Base-by-base conservation (phyloP, 2,329 filamentous ascomycete species). In the Nakataea oryzae region DNA sequence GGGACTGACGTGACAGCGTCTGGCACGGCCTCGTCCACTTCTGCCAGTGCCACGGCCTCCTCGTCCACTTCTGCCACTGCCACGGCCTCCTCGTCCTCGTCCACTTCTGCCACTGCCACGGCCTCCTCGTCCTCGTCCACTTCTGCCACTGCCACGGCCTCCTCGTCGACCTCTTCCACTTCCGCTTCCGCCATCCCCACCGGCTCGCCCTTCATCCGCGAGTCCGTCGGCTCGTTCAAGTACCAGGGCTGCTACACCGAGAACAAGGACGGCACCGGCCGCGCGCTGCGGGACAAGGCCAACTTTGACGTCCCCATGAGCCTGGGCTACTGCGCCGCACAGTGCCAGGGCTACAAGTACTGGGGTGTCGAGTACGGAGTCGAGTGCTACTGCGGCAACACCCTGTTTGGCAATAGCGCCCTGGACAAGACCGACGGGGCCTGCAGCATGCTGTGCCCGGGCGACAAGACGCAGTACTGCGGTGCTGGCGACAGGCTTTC, bases 211-310 rank as follows among this genome's bases (percentile, higher is more conserved):
- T 24, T 79, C 78, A 3, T 66, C 70, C 3, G 79, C 77, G 58
- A 86, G 81, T 79, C 68, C 70, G n/a, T 66, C 29, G 63, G 63
- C 30, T 5, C 24, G 21, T 67, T 59, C 61, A 14, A n/a, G 12
- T 73, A 77, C 64, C 79, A 82, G 60, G 85, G 84, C 50, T 87
- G 85, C 72, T 87, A 81, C 74, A 76, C 83, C 28, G 85, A 87
- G 65, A 80, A 77, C 1, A 74, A 73, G 21, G 74, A 78, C 59
- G n/a, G 26, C 3, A 24, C 5, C 24, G 82, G 79, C 58, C 80
- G 84, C 56, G 82, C 84, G 61, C 76, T 87, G 63, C 84, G 81
- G 64, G 79, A 76, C n/a, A 67, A 28, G 3, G 57, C 61, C 21
- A 62, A 47, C n/a, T 13, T 27, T 9, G 66, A 63, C 13, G 69